Base-by-base conservation (phyloP, 106 monocot species). In the Triglochin maritima region DNA sequence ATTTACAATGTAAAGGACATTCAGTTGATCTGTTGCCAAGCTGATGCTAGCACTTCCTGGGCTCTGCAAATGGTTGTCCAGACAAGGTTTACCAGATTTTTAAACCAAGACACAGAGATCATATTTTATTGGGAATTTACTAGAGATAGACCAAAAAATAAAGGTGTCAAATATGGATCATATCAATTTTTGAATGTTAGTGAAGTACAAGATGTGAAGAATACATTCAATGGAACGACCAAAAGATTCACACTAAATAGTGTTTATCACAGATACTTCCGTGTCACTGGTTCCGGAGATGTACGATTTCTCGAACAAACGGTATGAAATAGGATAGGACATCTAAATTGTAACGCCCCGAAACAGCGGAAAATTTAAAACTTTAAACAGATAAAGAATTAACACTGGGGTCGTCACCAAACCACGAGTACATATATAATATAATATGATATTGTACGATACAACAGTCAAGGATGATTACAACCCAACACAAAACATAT, bases 251-350 rank as follows among this genome's bases (percentile, higher is more conserved):
- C 51, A 59, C 66, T 96, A 69, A 41, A 50, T 66, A 69, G 88
- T 77, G 81, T 83, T 29, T 96, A 88, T 74, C 88, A 79, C 60
- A 79, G 85, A 72, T 96, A 84, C 65, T 91, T 96, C 53, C 71
- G 84, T 17, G 90, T 96, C 46, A 96, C 96, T 55, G 85, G 96
- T 29, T 96, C 96, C 46, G 96, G 91, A 78, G 96, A 96, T 86
- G 87, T 91, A 56, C 85, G 96, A 56, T 77, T 67, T 52, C 77
- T 91, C 47, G 91, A 91, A 47, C 76, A 81, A 72, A 74, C 73
- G 58, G 92, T 96, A 90, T 82, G 82, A n/a, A 3, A 50, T 49
- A 67, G 0, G 10, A 60, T 45, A 56, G 42, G 9, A n/a, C 43
- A 46, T 64, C 3, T 3, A 4, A 47, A 29, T 29, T 29, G 29